phyloP scores from a whole-genome alignment of 2,329 filamentous ascomycete genomes.

The Aureobasidium namibiae region DNA sequence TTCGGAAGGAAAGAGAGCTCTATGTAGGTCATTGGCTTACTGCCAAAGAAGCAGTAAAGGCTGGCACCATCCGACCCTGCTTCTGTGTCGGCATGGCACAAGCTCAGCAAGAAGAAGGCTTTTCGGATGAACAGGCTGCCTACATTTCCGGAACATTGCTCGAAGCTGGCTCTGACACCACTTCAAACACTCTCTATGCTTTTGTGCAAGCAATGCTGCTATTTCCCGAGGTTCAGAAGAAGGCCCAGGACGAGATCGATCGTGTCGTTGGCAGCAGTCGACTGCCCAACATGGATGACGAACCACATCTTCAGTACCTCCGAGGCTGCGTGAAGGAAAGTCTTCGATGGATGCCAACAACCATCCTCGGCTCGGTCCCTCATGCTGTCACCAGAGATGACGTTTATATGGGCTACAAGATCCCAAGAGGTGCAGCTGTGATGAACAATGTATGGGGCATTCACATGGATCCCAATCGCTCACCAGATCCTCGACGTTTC shows the following conservation, averaged over 20 bases:
- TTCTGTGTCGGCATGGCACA: slow-evolving; percentile 20
- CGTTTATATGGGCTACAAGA: slow-evolving; percentile 20
- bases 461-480: slow-evolving; percentile 31
- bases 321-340: slow-evolving; percentile 69
- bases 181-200: slow-evolving; percentile 25
- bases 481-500: slow-evolving; percentile 31
- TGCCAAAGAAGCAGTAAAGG: slow-evolving; percentile 25
- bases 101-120: slow-evolving; percentile 22
- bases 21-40: slow-evolving; percentile 28
- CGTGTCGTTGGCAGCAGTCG: slow-evolving; percentile 26
- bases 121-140: slow-evolving; percentile 27
- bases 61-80: slow-evolving; percentile 20
- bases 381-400: slow-evolving; percentile 22
- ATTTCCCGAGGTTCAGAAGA: slow-evolving; percentile 35
- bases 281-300: slow-evolving; percentile 32
- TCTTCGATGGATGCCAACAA: slow-evolving; percentile 66
- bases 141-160: slow-evolving; percentile 21
- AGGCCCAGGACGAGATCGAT: slow-evolving; percentile 29
- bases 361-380: slow-evolving; percentile 63
- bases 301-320: slow-evolving; percentile 65
- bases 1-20: slow-evolving; percentile 25
- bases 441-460: slow-evolving; percentile 34
- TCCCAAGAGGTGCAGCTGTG: slow-evolving; percentile 26
- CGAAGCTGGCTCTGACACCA: slow-evolving; percentile 28
- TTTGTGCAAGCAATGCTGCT: slow-evolving; percentile 43